Conservation (phyloP, 1,284 basidiomycete species). For the Rhodotorula glutinis region DNA sequence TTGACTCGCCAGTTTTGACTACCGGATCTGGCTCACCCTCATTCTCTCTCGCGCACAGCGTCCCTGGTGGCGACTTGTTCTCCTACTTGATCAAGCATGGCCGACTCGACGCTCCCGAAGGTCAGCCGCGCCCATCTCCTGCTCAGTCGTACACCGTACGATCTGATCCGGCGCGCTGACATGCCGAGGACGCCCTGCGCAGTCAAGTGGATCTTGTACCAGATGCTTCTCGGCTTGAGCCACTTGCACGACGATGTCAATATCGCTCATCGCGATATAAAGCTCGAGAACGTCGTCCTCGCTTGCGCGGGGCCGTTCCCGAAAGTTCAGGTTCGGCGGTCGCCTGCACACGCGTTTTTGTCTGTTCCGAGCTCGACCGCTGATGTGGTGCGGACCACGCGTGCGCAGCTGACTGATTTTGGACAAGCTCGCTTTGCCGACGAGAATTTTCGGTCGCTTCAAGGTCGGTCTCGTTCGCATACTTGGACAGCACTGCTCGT, state of each 20-base stretch:
- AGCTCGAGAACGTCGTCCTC: constrained; percentile 79
- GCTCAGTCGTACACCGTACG: no score
- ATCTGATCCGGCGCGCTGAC: no score
- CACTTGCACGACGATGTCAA: constrained; percentile 66
- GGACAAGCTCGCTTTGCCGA: constrained; percentile 70
- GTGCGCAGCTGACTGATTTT: constrained; percentile 74
- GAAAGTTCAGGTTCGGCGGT: constrained; percentile 9
- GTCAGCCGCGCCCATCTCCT: no score
- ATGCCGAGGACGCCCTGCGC: not conserved
- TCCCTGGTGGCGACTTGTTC: constrained; percentile 73
- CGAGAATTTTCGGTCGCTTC: constrained; percentile 67
- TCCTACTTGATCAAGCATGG: constrained; percentile 63
- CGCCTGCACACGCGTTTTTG: not conserved
- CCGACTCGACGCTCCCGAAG: constrained; percentile 65
- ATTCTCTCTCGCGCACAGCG: constrained; percentile 43
- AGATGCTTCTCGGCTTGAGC: constrained; percentile 65
- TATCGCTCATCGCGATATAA: constrained; percentile 73
- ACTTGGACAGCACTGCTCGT: no score
- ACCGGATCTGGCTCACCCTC: no score
- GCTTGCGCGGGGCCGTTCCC: constrained; percentile 66
- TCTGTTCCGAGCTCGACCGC: not conserved
- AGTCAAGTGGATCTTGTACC: constrained; percentile 76
- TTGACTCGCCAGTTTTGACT: no score
- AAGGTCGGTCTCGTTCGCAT: not conserved
- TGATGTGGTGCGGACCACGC: not conserved